phyloP scores from a whole-genome alignment of 2,329 filamentous ascomycete genomes.

The Thyridium curvatum region DNA sequence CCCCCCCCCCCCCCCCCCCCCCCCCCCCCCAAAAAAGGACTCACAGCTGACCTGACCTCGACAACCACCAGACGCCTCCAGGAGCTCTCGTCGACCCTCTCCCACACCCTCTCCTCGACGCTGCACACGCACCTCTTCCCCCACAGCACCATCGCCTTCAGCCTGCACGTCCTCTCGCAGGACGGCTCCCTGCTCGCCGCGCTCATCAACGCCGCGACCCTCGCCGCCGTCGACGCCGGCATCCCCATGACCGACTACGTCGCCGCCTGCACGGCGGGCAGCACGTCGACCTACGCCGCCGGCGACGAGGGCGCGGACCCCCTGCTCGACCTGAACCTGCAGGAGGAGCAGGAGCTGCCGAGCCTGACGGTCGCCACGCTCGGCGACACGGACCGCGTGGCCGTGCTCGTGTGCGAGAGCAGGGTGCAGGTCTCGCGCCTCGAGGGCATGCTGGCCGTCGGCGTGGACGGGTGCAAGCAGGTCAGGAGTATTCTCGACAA shows the following conservation, averaged over 20 bases:
- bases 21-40: no score
- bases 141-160: conserved; percentile 75
- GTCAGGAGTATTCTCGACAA: conserved; percentile 75
- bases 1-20: not conserved
- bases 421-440: conserved; percentile 74
- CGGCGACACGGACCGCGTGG: conserved; percentile 67
- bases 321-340: conserved; percentile 69
- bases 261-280: conserved; percentile 80
- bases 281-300: conserved; percentile 59
- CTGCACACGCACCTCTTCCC: conserved; percentile 86
- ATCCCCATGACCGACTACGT: conserved; percentile 94
- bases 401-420: conserved; percentile 79
- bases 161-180: conserved; percentile 80
- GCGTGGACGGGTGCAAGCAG: conserved; percentile 85
- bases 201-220: conserved; percentile 82
- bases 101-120: conserved; percentile 67
- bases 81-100: conserved; percentile 75
- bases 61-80: conserved; percentile 57
- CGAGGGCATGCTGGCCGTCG: conserved; percentile 90
- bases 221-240: conserved; percentile 90
- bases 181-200: conserved; percentile 88
- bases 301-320: conserved; percentile 69
- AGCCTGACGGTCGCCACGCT: conserved; percentile 81
- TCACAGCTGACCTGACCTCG: conserved; percentile 1
- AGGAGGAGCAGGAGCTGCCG: conserved; percentile 83